Base-by-base conservation (phyloP, 2,329 filamentous ascomycete genomes). In the Chaetothyriales sp. region DNA sequence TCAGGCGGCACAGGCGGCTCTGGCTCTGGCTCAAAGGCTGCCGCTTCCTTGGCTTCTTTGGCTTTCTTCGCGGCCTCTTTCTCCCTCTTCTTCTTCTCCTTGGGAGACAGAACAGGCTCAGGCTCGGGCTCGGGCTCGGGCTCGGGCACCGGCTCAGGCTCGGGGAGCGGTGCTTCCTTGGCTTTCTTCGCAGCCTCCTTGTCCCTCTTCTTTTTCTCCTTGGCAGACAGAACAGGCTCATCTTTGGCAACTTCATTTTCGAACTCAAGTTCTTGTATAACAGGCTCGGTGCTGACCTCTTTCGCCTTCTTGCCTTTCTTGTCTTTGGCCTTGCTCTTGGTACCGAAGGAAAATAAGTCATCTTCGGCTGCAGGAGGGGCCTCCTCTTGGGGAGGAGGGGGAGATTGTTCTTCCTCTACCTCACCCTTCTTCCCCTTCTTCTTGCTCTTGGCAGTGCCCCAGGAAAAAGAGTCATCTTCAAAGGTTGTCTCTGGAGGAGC, bases 201-300 rank as follows among this genome's bases (percentile, higher is more conserved):
- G 3, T 25, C 22, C 6, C 6, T 25, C 22, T 25, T 25, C 22
- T 25, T 25, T 3, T 6, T 3, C 22, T 25, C 22, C 44, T 61
- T 65, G 22, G 61, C 61, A 18, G 60, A 61, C 6, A 65, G 48
- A 18, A 58, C 53, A 51, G 55, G 48, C 50, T 57, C 51, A 51
- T 60, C 51, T 50, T 48, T 32, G 15, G 32, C 51, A 18, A 54
- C 52, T 45, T 55, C 60, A 3, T 55, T 53, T n/a, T 59, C 51
- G 26, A 55, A 56, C 28, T 56, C 58, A 12, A 60, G 60, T 44
- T 62, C 62, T 15, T 39, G 8, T 10, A 12, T 39, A 12, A 15
- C 10, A 39, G 52, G 54, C 47, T 62, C 60, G n/a, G 61, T 59
- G 7, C 10, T 10, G 8, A 25, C 8, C 2, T 47, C 45, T 32